Evolutionary conservation across 2,329 filamentous ascomycete species (phyloP).

Genomic region (Beauveria sp.): DNA sequence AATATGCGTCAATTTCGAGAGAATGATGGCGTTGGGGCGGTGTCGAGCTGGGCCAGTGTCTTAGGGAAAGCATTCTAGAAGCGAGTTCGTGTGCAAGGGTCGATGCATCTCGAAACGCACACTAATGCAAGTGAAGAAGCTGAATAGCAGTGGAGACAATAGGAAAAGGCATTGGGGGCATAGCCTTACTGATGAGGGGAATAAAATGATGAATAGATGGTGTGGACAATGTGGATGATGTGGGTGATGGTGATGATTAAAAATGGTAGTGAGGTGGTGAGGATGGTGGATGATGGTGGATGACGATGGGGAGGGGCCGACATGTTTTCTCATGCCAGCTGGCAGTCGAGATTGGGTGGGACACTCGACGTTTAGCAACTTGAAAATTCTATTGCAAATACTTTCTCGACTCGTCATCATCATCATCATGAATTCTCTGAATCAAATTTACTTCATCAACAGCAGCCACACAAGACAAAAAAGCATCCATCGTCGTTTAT

Average conservation of each 20-base stretch:
- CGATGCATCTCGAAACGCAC: neutral
- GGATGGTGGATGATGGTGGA: neutral
- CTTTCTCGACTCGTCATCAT: neutral
- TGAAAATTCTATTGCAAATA: neutral
- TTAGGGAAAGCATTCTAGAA: conserved; percentile 7
- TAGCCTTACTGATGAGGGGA: neutral
- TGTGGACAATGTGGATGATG: neutral
- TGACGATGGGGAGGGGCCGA: neutral
- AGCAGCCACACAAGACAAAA: neutral
- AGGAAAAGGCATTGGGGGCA: neutral
- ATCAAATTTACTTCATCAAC: neutral
- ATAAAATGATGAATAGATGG: neutral
- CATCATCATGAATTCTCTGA: neutral
- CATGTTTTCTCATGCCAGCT: neutral
- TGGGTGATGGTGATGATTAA: neutral
- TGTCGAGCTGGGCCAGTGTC: neutral
- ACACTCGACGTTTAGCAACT: neutral
- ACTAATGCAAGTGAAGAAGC: conserved; percentile 3
- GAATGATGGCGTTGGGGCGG: neutral
- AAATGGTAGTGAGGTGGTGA: neutral
- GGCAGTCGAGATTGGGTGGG: neutral
- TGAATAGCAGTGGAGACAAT: conserved; percentile 2
- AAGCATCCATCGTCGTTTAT: neutral
- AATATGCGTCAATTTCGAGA: neutral
- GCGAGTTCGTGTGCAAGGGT: neutral